Base-by-base conservation (phyloP, 2,329 filamentous ascomycete species). In the Trichoderma polysporum region DNA sequence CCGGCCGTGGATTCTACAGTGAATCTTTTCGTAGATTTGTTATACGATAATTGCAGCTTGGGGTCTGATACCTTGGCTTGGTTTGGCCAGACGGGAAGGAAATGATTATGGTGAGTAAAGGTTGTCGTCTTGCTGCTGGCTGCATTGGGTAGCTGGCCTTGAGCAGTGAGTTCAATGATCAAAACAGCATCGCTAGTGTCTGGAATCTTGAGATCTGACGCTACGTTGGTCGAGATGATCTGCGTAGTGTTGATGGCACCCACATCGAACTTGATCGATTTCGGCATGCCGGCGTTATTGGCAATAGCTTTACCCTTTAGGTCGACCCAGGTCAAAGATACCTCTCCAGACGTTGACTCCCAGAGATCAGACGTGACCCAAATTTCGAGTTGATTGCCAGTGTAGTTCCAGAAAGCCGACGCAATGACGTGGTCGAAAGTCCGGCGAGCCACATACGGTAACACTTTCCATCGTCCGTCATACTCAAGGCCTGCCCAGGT, bases 401-500 rank as follows among this genome's bases (percentile, higher is more conserved):
- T 52, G 4, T 68, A 68, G 8, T 68, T 37, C 66, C 66, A 68
- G 37, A 68, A 68, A 15, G 66, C 60, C 1, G 85, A 82, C n/a
- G 88, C 80, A 66, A 90, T 86, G n/a, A 89, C 77, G 1, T 81
- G 80, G 60, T 85, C 75, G 70, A 87, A 90, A 27, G 86, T 82
- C 66, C 89, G 85, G 66, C 83, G 84, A 2, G 84, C 82, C 1
- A 82, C 78, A 66, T 89, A 86, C 67, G 89, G 86, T 19, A 89
- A 74, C 0, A 88, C 80, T 73, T 90, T 89, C 86, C 86, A 89
- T 1, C 87, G 78, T 0, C 86, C 86, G 58, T 85, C 84, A 68
- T 88, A 88, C 73, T 90, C 87, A 37, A 89, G 84, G 0, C 85
- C 84, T 0, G 87, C 85, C 87, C 87, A 90, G 0, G 85, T 88